Percentiles rank a stretch among this genome's conserved stretches.
Conservation (phyloP, 2,329 filamentous ascomycete genomes). For the Beauveria asiatica region DNA sequence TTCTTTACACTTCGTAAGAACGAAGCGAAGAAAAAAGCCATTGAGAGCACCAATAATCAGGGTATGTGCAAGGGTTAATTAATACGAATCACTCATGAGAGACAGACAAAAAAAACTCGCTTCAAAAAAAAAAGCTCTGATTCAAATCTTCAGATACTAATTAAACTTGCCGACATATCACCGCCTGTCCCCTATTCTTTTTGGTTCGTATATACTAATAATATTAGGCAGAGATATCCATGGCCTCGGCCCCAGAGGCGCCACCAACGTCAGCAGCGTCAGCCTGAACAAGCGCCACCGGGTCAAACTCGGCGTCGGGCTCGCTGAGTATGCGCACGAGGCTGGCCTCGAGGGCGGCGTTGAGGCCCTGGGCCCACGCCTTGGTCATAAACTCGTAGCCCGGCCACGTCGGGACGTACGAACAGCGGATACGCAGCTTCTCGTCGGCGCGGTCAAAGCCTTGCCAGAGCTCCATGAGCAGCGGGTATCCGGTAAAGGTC, state of each 20-base stretch:
- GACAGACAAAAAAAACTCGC: background rate
- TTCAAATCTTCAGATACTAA: background rate
- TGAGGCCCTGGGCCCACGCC: slow-evolving; percentile 8
- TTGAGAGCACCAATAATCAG: background rate
- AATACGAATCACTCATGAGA: background rate
- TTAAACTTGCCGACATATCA: background rate
- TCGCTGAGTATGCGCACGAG: slow-evolving; percentile 5
- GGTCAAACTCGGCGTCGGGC: slow-evolving; percentile 10
- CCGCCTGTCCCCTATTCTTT: background rate
- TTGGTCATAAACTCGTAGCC: slow-evolving; percentile 9
- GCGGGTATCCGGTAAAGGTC: slow-evolving; percentile 10
- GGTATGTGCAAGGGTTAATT: background rate
- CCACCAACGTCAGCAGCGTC: background rate
- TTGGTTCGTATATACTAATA: background rate
- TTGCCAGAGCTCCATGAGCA: slow-evolving; percentile 9
- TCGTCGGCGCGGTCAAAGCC: background rate
- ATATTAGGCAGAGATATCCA: background rate
- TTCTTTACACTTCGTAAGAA: background rate
- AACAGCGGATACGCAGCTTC: slow-evolving; percentile 8
- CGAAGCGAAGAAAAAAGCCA: background rate
- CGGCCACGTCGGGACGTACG: slow-evolving; percentile 5
- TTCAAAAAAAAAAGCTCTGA: background rate
- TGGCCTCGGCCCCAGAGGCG: background rate
- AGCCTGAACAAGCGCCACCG: background rate
- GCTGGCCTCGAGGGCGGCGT: slow-evolving; percentile 6